Percentiles rank a stretch among this genome's conserved stretches.
Evolutionary conservation across 192 early-diverging fungal genomes (phyloP).

Genomic region (Backusella tuberculispora): DNA sequence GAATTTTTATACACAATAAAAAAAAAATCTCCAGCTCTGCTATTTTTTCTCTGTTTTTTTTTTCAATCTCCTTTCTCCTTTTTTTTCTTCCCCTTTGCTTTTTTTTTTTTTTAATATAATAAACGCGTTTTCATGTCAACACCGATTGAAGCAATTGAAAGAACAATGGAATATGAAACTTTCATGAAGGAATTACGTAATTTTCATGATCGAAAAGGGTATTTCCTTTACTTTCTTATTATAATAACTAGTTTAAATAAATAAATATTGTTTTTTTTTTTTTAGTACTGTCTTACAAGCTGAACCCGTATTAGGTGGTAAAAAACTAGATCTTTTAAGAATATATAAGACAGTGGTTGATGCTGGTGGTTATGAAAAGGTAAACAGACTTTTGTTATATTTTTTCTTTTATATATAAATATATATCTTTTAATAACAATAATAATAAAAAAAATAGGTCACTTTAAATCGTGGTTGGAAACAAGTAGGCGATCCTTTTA

Average conservation of each 20-base stretch:
- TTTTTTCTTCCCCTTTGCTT: neutral
- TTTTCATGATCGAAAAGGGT: slow-evolving; percentile 75
- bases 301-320: slow-evolving; percentile 79
- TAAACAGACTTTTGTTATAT: too few species aligned
- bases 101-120: neutral
- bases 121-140: slow-evolving; percentile 36
- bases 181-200: slow-evolving; percentile 71
- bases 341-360: slow-evolving; percentile 64
- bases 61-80: neutral
- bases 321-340: slow-evolving; percentile 70
- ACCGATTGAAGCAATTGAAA: slow-evolving; percentile 65
- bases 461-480: slow-evolving; percentile 76
- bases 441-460: slow-evolving; percentile 51
- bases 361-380: slow-evolving; percentile 75
- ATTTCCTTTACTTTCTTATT: neutral
- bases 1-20: neutral
- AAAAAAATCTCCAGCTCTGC: neutral
- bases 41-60: neutral
- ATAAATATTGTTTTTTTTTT: neutral
- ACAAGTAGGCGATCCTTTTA: slow-evolving; percentile 69
- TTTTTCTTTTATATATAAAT: too few species aligned
- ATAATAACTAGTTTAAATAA: neutral
- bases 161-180: slow-evolving; percentile 69
- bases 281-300: slow-evolving; percentile 53
- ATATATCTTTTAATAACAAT: too few species aligned